Evolutionary conservation across 148 eudicot genomes (phyloP).

Genomic region (Polygonum maritimum): DNA sequence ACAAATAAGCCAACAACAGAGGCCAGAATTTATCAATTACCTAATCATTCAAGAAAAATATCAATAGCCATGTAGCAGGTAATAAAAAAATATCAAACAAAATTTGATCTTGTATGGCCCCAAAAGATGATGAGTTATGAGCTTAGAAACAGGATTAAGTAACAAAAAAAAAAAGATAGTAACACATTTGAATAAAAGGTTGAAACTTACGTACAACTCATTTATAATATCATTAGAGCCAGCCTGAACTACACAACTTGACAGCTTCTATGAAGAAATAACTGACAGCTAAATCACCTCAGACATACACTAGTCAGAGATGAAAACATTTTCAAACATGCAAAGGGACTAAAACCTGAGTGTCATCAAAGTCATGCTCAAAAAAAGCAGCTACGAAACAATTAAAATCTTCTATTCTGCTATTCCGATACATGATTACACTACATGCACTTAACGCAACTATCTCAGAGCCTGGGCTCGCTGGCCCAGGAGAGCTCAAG

Average conservation of each 20-base stretch:
- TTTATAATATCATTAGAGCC: not conserved
- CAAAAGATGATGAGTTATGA: not conserved
- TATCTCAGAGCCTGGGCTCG: not conserved
- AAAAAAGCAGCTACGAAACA: no score
- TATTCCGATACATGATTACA: not conserved
- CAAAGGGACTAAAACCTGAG: no score
- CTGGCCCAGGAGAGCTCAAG: not conserved
- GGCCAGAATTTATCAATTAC: not conserved
- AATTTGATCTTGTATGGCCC: not conserved
- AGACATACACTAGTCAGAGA: no score
- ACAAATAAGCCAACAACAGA: constrained; percentile 9
- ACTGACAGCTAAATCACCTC: no score
- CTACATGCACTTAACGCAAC: not conserved
- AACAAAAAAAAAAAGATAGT: no score
- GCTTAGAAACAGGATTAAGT: not conserved
- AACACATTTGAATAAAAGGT: no score
- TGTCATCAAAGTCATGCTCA: no score
- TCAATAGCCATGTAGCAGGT: not conserved
- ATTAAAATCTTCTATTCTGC: not conserved
- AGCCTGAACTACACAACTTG: not conserved
- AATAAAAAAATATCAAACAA: not conserved
- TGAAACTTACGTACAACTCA: no score
- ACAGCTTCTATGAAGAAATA: no score
- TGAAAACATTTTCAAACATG: no score
- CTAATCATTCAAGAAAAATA: not conserved